These are phyloP conservation scores for Pseudoscleropodium purum DNA, from an alignment of 225 moss, liverwort and hornwort genomes.

Conservation along the genomic window DNA sequence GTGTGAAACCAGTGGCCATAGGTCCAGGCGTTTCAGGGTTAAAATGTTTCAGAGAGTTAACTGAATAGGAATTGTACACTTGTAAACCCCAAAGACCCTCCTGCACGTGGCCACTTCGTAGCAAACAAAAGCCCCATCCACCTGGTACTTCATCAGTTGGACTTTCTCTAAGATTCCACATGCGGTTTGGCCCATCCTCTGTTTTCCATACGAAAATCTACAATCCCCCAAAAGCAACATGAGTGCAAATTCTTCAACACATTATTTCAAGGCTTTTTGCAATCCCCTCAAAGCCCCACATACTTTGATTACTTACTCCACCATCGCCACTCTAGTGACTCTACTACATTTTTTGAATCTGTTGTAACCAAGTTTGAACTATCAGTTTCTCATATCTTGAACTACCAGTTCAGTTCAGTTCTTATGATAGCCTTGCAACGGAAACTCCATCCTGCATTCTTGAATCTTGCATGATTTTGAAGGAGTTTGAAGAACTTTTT, in stretches of 20 bases:
- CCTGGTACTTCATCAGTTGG: background rate
- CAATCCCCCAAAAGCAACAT: background rate
- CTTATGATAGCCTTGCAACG: background rate
- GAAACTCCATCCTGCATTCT: background rate
- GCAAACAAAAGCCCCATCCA: background rate
- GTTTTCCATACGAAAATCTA: background rate
- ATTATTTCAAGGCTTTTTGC: background rate
- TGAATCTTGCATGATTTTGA: background rate
- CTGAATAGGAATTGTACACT: background rate
- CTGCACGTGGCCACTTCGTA: background rate
- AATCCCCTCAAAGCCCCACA: background rate
- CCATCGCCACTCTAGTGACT: background rate
- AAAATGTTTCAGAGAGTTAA: too few species aligned
- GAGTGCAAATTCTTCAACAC: background rate
- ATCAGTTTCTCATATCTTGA: background rate
- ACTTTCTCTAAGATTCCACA: background rate
- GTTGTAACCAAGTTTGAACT: background rate
- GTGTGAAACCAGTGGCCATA: too few species aligned
- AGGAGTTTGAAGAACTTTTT: background rate
- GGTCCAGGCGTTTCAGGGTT: too few species aligned
- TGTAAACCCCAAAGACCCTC: background rate
- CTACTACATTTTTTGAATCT: background rate
- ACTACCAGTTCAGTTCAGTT: background rate
- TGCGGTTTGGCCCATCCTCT: background rate
- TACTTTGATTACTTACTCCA: too few species aligned